Evolutionary conservation across 306 rosid genomes (phyloP).

Genomic region (Erythrophleum fordii): DNA sequence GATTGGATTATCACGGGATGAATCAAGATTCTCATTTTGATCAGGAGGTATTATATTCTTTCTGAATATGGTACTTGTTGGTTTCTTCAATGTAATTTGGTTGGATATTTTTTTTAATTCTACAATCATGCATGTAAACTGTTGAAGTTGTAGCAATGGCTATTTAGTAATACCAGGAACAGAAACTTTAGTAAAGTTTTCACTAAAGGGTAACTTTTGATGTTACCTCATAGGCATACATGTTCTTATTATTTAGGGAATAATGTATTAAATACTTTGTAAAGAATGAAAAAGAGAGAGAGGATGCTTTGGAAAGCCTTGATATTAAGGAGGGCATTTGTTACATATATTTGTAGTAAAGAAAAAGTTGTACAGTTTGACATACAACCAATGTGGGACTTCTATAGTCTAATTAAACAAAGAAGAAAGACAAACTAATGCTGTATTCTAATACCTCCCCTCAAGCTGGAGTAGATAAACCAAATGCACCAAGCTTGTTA

Average conservation of each 20-base stretch:
- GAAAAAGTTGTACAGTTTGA: background rate
- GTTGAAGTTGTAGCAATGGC: constrained; percentile 26
- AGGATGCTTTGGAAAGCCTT: background rate
- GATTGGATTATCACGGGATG: constrained; percentile 86
- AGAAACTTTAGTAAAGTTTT: constrained; percentile 26
- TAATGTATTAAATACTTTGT: background rate
- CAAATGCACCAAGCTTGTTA: background rate
- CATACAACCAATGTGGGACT: background rate
- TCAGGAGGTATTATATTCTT: constrained; percentile 60
- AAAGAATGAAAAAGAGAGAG: background rate
- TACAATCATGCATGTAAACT: background rate
- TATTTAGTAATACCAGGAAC: constrained; percentile 19
- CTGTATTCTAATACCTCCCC: background rate
- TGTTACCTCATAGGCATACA: constrained; percentile 18
- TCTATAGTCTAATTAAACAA: too few relatives aligned
- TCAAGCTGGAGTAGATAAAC: background rate
- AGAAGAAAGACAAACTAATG: background rate
- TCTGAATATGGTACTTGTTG: constrained; percentile 22
- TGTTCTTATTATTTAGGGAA: background rate
- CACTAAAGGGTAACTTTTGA: constrained; percentile 33
- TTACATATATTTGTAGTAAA: background rate
- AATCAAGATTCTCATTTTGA: constrained; percentile 67
- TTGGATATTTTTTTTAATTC: constrained; percentile 6
- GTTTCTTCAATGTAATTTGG: constrained; percentile 17
- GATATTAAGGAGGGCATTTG: background rate